phyloP scores from a whole-genome alignment of 176 grass and related monocot species.

The Aechmea fasciata region DNA sequence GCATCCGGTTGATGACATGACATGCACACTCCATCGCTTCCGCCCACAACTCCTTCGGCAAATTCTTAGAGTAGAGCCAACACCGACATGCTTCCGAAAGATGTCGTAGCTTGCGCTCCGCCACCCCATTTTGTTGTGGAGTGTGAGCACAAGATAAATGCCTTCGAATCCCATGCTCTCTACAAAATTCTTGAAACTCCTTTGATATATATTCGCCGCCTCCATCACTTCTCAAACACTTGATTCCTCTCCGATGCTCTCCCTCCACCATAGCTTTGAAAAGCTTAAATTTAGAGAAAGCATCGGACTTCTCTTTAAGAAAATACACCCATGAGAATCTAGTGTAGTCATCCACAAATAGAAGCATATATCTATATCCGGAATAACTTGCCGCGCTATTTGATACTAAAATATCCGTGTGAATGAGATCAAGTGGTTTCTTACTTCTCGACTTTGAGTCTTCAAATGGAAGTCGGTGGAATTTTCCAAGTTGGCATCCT shows the following conservation, averaged over 20 bases:
- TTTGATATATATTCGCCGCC: not conserved
- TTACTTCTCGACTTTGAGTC: not conserved
- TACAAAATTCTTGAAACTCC: not conserved
- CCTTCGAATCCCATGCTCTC: not conserved
- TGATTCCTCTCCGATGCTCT: not conserved
- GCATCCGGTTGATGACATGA: not conserved
- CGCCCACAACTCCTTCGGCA: not conserved
- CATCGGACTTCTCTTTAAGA: not conserved
- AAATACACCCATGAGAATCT: not conserved
- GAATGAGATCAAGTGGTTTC: not conserved
- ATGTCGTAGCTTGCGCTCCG: not conserved
- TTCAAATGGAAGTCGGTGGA: not conserved
- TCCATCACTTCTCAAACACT: not conserved
- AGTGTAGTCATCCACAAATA: not conserved
- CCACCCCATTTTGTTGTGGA: not conserved
- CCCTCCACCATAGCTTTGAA: too few species aligned
- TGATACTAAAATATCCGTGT: not conserved
- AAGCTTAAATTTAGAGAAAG: not conserved
- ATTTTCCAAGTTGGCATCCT: not conserved
- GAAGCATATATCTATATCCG: not conserved
- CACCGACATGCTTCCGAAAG: not conserved
- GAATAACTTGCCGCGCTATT: not conserved
- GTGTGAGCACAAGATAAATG: not conserved
- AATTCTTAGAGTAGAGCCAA: not conserved
- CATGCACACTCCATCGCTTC: not conserved